These are phyloP conservation scores for Solanum ossicruentum DNA, from an alignment of 257 asterid species.

Conservation along the genomic window DNA sequence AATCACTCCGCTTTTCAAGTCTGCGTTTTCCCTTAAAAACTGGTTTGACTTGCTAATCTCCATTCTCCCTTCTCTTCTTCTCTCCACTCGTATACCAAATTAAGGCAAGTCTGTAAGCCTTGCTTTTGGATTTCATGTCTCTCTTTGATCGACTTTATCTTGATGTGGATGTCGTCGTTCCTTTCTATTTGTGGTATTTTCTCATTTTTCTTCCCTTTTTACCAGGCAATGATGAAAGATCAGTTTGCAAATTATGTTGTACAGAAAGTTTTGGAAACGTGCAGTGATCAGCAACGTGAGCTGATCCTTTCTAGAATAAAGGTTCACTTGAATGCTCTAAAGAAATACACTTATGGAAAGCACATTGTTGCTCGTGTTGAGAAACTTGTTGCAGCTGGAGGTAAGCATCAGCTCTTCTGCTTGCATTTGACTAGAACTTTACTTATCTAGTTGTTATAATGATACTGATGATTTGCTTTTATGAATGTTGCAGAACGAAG, in stretches of 20 bases:
- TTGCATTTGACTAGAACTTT: background rate
- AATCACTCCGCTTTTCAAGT: background rate
- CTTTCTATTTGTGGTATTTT: background rate
- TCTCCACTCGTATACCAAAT: background rate
- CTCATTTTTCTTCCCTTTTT: background rate
- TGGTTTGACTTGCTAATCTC: background rate
- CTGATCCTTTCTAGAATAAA: constrained; percentile 29
- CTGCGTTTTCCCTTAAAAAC: background rate
- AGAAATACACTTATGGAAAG: constrained; percentile 35
- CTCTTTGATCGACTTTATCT: background rate
- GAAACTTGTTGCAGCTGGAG: constrained; percentile 44
- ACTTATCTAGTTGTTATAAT: background rate
- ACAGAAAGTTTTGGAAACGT: constrained; percentile 37
- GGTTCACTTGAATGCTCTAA: constrained; percentile 32
- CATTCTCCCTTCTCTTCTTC: background rate
- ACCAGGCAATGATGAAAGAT: constrained; percentile 14
- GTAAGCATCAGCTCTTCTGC: background rate
- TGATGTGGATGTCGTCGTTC: background rate
- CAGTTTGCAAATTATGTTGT: constrained; percentile 41
- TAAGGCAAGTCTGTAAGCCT: background rate
- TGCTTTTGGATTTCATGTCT: background rate
- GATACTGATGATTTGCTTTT: background rate
- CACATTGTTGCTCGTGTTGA: constrained; percentile 39
- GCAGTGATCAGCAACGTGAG: constrained; percentile 36
- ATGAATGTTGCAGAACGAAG: constrained; percentile 36